These are phyloP conservation scores for Phylloporus sp. DNA, from an alignment of 1,284 basidiomycete species.

Conservation along the genomic window DNA sequence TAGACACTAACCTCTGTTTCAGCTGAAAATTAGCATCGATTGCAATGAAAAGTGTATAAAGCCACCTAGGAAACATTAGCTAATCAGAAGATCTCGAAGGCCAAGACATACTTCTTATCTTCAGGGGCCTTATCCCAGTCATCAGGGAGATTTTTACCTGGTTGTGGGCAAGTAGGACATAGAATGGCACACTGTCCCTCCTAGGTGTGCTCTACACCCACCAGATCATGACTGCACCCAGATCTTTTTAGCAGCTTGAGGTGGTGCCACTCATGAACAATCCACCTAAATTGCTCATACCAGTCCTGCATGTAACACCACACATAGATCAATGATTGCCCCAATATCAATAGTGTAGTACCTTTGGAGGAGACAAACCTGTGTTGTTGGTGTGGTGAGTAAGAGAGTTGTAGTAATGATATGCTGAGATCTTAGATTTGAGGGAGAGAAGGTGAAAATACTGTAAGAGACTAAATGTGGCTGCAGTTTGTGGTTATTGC, in stretches of 20 bases:
- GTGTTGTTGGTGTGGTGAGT: neutral
- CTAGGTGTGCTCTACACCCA: neutral
- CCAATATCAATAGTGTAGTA: no score
- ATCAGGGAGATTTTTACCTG: constrained; percentile 9
- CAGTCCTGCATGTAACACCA: no score
- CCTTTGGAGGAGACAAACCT: neutral
- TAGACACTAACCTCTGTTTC: constrained; percentile 7
- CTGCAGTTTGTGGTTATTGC: neutral
- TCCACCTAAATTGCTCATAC: neutral
- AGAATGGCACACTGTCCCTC: neutral
- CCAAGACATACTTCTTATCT: neutral
- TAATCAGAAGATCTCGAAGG: no score
- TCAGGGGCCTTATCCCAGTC: neutral
- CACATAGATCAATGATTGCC: no score
- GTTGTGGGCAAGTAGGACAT: constrained; percentile 15
- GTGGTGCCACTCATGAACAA: neutral
- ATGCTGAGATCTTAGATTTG: neutral
- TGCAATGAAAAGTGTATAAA: constrained; percentile 6
- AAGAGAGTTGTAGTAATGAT: neutral
- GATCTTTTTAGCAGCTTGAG: neutral
- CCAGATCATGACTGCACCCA: neutral
- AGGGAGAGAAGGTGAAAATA: neutral
- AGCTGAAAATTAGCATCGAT: constrained; percentile 18
- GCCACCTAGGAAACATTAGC: constrained; percentile 8
- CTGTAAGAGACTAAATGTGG: neutral